Conservation (phyloP, 2,329 filamentous ascomycete species). For the Aspergillus sp. region DNA sequence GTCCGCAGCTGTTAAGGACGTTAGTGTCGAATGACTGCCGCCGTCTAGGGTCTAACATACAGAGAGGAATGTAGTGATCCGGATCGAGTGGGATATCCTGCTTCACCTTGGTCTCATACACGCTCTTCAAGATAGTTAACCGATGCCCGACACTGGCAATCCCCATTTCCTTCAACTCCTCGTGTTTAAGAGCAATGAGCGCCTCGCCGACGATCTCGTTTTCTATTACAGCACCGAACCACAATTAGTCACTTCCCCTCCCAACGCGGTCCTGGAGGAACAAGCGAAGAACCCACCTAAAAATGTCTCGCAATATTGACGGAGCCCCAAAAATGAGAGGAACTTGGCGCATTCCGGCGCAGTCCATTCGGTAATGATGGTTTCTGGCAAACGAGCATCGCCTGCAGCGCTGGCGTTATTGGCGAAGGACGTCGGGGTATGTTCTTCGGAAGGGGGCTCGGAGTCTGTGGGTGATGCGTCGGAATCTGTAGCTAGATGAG, state of each 20-base stretch:
- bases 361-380: slow-evolving; percentile 54
- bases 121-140: slow-evolving; percentile 86
- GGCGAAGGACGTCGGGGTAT: slow-evolving; percentile 55
- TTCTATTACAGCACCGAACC: slow-evolving; percentile 47
- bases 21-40: neutral
- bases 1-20: slow-evolving; percentile 62
- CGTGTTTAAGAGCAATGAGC: slow-evolving; percentile 77
- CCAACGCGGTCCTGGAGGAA: slow-evolving; percentile 3
- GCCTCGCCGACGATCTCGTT: slow-evolving; percentile 93
- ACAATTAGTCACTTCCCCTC: slow-evolving; percentile 1
- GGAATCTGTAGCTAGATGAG: slow-evolving; percentile 49
- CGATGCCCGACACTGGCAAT: slow-evolving; percentile 88
- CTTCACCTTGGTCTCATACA: slow-evolving; percentile 92
- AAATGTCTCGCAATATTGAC: slow-evolving; percentile 75
- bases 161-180: slow-evolving; percentile 92
- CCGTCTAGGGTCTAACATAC: slow-evolving; percentile 42
- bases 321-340: slow-evolving; percentile 66
- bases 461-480: slow-evolving; percentile 51
- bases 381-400: slow-evolving; percentile 46
- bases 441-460: slow-evolving; percentile 51
- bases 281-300: slow-evolving; percentile 55
- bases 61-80: slow-evolving; percentile 87
- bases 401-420: slow-evolving; percentile 34
- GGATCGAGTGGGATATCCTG: slow-evolving; percentile 85
- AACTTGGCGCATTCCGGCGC: slow-evolving; percentile 88